Percentiles rank a stretch among this genome's conserved stretches.
phyloP scores from a whole-genome alignment of 225 moss, liverwort and hornwort species.

The Straminergon stramineum region DNA sequence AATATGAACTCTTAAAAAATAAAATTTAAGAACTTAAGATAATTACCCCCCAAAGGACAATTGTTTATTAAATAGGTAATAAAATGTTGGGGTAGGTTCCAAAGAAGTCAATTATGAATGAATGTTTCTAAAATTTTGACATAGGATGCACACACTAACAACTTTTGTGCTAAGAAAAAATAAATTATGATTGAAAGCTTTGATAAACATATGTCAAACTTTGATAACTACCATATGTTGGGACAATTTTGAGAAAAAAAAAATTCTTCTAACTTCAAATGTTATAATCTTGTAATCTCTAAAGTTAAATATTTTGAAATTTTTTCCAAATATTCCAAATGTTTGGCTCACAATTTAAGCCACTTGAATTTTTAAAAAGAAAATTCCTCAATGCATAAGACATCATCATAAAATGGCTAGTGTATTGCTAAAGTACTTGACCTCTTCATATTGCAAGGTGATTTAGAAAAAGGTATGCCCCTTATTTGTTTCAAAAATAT shows the following conservation, averaged over 20 bases:
- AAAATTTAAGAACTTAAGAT: no score
- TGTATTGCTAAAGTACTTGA: neutral
- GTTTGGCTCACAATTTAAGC: fast-evolving
- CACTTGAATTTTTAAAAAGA: neutral
- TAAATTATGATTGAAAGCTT: neutral
- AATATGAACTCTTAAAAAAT: no score
- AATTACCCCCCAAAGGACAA: no score
- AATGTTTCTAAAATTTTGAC: no score
- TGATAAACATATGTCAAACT: neutral
- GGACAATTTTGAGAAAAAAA: neutral
- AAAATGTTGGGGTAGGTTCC: no score
- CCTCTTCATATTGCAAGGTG: neutral
- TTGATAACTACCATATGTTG: neutral
- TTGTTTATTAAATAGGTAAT: no score
- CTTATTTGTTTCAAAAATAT: neutral
- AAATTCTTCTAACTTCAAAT: neutral
- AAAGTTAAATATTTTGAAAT: neutral
- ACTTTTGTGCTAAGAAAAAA: neutral
- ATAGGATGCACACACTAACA: neutral
- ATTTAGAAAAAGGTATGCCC: neutral
- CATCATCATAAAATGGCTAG: neutral
- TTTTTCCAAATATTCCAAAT: neutral
- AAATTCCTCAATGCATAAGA: neutral
- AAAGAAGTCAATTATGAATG: no score
- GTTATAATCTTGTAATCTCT: neutral